Base-by-base conservation (phyloP, 169 alveolate species). In the Cryptosporidium ubiquitum region DNA sequence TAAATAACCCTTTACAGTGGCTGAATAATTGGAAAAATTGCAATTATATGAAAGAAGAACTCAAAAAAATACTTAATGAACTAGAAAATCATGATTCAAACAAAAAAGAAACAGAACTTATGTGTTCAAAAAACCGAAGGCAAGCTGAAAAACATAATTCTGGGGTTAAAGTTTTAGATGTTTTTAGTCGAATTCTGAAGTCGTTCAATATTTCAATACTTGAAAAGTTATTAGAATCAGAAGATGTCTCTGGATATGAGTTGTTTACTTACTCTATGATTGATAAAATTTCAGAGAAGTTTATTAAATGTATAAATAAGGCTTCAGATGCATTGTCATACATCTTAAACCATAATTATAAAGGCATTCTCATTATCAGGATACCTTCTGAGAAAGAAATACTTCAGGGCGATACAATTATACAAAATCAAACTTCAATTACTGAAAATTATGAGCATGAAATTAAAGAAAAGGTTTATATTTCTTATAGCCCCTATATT, bases 401-500 rank as follows among this genome's bases (percentile, higher is more conserved):
- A 42, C 49, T 61, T 1, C 60, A 60, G n/a, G 31, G 68, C 29
- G 89, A 79, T 42, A 40, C 47, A 9, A 29, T 79, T 42, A 23
- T 79, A 26, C 40, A 10, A 5, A 33, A 31, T 47, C 58, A 55
- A 6, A 55, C 26, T 23, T n/a, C 33, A 23, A 10, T 0, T 12
- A 37, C 29, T 64, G 71, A 29, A 16, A 33, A 37, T n/a, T 18
- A 33, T 16, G 18, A 26, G n/a, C 37, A 3, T 29, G 49, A 29
- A 23, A 39, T 23, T 69, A 35, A 39, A 57, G 86, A 55, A 9
- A 58, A 58, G 14, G 44, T 79, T 9, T 79, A 79, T 12, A 60
- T 79, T 31, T 79, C 74, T 0, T 79, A 61, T 79, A 61, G 69
- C 42, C 89, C 89, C 9, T 79, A 79, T 79, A 47, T 79, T 23